Evolutionary conservation across 176 grass and related monocot genomes (phyloP), one percentile per base, ranked within the genome.

Genomic region (Carex littledalei): DNA sequence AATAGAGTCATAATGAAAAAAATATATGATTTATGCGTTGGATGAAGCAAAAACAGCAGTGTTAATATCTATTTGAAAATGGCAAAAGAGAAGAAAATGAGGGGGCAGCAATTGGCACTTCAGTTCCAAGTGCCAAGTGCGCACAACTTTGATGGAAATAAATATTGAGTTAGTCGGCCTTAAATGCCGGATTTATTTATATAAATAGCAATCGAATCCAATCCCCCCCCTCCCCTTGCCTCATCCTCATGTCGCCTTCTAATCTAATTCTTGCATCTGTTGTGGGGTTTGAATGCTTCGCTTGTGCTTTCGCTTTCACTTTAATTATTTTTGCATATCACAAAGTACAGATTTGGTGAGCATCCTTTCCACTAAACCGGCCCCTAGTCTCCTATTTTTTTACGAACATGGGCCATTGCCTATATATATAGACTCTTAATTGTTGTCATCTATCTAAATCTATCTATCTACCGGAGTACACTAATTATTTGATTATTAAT

Each of bases 251-350:
- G 73, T 78, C 24, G 5, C 22, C 74, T 78, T 24, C 52, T 78
- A 78, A 78, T 78, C 26, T 78, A 78, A 78, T 78, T 57, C 74
- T 78, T 5, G 52, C 26, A 34, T 78, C 52, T 32, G 24, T 57
- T 17, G 15, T 78, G 49, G 37, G 37, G 5, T 78, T 54, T 56
- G 52, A 78, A 78, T 78, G 74, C 72, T 76, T 31, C 0, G 2
- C 53, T 57, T 78, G 72, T 78, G 52, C 52, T 78, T 78, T 78
- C 52, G 3, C 74, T 78, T 78, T 78, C 50, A 18, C 74, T 78
- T 78, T 78, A 56, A 57, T 78, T 78, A 56, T 34, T 57, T 78
- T 78, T 78, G 50, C 74, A 78, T 78, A 78, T 78, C 74, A 35
- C 74, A 78, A 78, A 78, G 74, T 78, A 78, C 74, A 78, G 50